These are phyloP conservation scores for Cryphonectria nitschkei DNA, from an alignment of 2,329 filamentous ascomycete genomes.

Conservation along the genomic window DNA sequence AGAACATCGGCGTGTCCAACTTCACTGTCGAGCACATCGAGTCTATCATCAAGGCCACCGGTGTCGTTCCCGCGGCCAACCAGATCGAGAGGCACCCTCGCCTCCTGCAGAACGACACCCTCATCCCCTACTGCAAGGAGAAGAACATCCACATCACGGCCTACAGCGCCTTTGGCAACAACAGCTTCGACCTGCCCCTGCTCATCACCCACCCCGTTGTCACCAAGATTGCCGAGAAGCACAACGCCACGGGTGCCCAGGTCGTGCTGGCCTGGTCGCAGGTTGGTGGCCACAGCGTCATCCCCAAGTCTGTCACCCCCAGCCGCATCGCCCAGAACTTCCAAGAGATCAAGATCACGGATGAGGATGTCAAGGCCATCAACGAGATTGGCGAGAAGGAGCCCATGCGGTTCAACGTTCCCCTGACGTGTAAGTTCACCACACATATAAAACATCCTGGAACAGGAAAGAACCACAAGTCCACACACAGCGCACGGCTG, in stretches of 20 bases:
- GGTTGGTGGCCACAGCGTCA: slow-evolving; percentile 67
- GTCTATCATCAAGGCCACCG: slow-evolving; percentile 58
- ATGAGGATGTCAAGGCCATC: slow-evolving; percentile 62
- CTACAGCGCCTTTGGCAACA: slow-evolving; percentile 62
- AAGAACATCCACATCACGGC: slow-evolving; percentile 70
- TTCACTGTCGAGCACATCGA: slow-evolving; percentile 66
- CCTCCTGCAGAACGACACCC: slow-evolving; percentile 57
- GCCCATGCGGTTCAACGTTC: slow-evolving; percentile 50
- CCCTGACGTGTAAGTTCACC: slow-evolving; percentile 43
- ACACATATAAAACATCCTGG: not conserved
- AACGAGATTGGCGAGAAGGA: slow-evolving; percentile 60
- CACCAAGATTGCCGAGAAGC: slow-evolving; percentile 58
- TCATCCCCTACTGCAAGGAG: slow-evolving; percentile 62
- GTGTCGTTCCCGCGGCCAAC: slow-evolving; percentile 65
- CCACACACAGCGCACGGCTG: too few relatives aligned
- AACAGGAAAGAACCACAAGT: not conserved
- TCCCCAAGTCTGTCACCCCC: slow-evolving; percentile 74
- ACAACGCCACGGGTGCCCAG: slow-evolving; percentile 49
- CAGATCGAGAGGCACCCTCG: slow-evolving; percentile 72
- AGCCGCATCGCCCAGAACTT: slow-evolving; percentile 72
- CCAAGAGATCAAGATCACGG: slow-evolving; percentile 64
- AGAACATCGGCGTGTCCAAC: slow-evolving; percentile 75
- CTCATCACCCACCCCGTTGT: slow-evolving; percentile 62
- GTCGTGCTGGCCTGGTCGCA: slow-evolving; percentile 62
- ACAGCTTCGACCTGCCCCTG: slow-evolving; percentile 49